These are phyloP conservation scores for Rhododendron griersonianum DNA, from an alignment of 148 eudicot genomes.

Conservation along the genomic window DNA sequence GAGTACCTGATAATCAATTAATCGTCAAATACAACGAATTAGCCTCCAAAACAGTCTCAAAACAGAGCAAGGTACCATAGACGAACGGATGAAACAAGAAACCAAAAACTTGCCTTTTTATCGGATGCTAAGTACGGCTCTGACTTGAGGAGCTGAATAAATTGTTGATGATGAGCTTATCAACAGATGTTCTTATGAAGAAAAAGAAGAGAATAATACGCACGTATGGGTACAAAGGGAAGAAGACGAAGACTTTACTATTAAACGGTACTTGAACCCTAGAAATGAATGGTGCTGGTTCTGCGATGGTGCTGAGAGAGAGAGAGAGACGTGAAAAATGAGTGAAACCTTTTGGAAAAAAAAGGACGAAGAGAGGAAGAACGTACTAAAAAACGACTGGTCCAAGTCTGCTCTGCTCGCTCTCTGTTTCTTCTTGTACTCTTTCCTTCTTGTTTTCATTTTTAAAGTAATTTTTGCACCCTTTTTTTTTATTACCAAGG, in stretches of 20 bases:
- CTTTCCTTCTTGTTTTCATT: not conserved
- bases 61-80: not conserved
- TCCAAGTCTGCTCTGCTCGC: not conserved
- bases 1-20: not conserved
- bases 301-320: not conserved
- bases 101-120: not conserved
- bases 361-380: not conserved
- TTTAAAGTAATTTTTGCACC: not conserved
- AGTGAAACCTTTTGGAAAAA: not conserved
- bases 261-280: not conserved
- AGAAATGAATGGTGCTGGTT: not conserved
- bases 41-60: not conserved
- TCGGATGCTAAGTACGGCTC: too few relatives aligned
- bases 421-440: not conserved
- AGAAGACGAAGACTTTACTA: not conserved
- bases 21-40: not conserved
- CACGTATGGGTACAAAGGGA: not conserved
- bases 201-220: not conserved
- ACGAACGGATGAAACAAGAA: not conserved
- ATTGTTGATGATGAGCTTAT: not conserved
- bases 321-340: not conserved
- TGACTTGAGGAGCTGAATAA: not conserved
- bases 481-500: not conserved
- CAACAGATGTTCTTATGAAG: not conserved
- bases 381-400: not conserved